Conservation (phyloP, 1,284 basidiomycete genomes). For the Tetrapyrgos nigripes region DNA sequence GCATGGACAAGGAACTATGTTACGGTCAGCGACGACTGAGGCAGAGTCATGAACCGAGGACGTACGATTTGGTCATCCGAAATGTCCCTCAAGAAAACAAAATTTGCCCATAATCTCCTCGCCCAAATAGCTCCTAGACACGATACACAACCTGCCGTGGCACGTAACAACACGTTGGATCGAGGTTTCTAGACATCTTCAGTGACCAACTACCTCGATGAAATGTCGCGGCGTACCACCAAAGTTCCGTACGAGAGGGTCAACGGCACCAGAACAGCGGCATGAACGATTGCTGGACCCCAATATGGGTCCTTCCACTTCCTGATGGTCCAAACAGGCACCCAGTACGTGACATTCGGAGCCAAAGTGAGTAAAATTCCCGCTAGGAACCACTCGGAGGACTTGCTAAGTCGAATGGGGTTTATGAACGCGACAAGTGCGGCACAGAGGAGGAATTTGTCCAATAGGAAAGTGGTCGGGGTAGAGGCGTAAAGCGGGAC, state of each 20-base stretch:
- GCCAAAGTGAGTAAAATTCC: conserved; percentile 56
- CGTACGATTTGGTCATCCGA: conserved; percentile 27
- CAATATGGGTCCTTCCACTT: conserved; percentile 50
- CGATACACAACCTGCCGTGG: neutral
- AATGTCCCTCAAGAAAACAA: conserved; percentile 19
- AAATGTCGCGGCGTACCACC: conserved; percentile 16
- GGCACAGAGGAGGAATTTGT: conserved; percentile 48
- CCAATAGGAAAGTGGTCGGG: conserved; percentile 53
- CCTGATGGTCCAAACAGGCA: conserved; percentile 61
- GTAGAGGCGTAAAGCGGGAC: conserved; percentile 64
- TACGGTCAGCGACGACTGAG: neutral
- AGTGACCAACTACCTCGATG: neutral
- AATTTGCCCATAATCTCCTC: conserved; percentile 13
- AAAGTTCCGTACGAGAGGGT: conserved; percentile 45
- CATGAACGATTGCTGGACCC: conserved; percentile 67
- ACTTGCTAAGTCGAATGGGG: conserved; percentile 30
- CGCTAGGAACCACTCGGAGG: conserved; percentile 38
- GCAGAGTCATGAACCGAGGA: neutral
- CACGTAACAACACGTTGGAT: neutral
- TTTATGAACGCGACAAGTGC: conserved; percentile 37
- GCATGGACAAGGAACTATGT: conserved; percentile 8
- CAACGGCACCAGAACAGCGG: conserved; percentile 59
- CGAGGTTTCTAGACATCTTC: neutral
- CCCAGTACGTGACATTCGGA: conserved; percentile 69
- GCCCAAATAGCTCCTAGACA: conserved; percentile 4